Base-by-base conservation (phyloP, 1,284 basidiomycete genomes). In the Uromyces viciae-fabae region DNA sequence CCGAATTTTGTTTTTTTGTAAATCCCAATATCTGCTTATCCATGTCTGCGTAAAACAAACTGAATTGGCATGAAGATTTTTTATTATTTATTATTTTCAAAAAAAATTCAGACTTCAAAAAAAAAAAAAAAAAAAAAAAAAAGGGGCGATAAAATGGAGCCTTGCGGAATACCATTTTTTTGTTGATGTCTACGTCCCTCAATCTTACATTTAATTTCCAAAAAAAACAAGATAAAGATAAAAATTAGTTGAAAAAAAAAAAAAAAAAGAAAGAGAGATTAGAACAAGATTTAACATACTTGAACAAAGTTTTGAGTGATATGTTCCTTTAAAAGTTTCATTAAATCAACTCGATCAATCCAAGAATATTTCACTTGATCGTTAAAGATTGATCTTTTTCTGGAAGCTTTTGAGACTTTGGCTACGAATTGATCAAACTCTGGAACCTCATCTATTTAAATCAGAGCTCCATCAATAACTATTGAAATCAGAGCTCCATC, bases 301-400 rank as follows among this genome's bases (percentile, higher is more conserved):
- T 94, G 94, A 85, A 98, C 93, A 25, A 97, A 90, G 83, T 98
- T 98, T 82, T 93, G 91, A 4, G 90, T 92, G 82, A 99, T 93
- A 84, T 99, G 96, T 83, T 94, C 92, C 82, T 92, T 90, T 0
- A 99, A 88, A 11, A 97, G 89, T 31, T 89, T 87, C 64, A 96
- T 87, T 52, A 94, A 89, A 0, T 91, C 89, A 38, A 89, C 86
- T 75, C 88, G 90, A 4, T 83, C 82, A 40, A 90, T 88, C 33
- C 88, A 87, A 3, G 88, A 87, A 84, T 92, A 93, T 73, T 85
- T 75, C 79, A 93, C 94, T 86, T 93, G 90, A 85, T 99, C 95
- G 5, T 94, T 89, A 72, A 98, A 91, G 25, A 99, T 90, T 0
- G 91, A 92, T 83, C 94, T 90, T 58, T 92, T 90, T n/a, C n/a